Conservation (phyloP, 2,329 filamentous ascomycete species). For the Dryadomyces sulphureus region DNA sequence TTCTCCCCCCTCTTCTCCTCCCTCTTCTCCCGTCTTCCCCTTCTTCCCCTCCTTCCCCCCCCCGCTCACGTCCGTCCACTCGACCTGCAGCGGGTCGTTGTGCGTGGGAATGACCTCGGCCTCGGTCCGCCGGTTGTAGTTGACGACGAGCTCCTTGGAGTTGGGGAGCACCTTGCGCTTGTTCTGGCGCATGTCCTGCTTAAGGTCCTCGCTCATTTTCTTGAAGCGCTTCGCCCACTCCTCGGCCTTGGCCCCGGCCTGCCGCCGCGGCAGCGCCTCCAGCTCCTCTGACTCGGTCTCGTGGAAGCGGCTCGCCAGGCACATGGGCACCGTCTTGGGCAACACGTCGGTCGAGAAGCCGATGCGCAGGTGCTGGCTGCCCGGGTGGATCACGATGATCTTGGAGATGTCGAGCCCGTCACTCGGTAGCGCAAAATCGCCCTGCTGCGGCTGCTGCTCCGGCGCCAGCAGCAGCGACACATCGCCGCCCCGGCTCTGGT, state of each 20-base stretch:
- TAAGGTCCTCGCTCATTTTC: conserved; percentile 74
- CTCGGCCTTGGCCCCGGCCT: conserved; percentile 54
- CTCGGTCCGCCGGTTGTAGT: conserved; percentile 75
- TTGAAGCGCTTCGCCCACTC: conserved; percentile 64
- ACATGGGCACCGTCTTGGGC: conserved; percentile 88
- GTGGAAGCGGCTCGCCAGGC: conserved; percentile 64
- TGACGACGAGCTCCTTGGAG: conserved; percentile 87
- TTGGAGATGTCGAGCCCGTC: conserved; percentile 65
- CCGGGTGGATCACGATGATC: conserved; percentile 87
- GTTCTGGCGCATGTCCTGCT: conserved; percentile 78
- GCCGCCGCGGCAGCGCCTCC: conserved; percentile 61
- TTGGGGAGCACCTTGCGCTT: conserved; percentile 95
- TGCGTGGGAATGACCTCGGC: conserved; percentile 84
- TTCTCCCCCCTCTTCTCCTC: not conserved
- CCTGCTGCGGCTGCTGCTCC: conserved; percentile 40
- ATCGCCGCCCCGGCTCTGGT: conserved; percentile 52
- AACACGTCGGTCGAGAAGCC: conserved; percentile 92
- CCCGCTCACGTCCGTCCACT: conserved; percentile 75
- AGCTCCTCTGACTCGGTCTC: conserved; percentile 74
- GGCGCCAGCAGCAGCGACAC: conserved; percentile 43
- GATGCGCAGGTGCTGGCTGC: conserved; percentile 88
- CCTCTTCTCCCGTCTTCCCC: not conserved
- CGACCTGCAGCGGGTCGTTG: conserved; percentile 84
- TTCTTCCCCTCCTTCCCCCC: not conserved
- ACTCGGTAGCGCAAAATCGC: conserved; percentile 31